Evolutionary conservation across 371 early-diverging fungal genomes (phyloP).

Genomic region (Mortierella sp.): DNA sequence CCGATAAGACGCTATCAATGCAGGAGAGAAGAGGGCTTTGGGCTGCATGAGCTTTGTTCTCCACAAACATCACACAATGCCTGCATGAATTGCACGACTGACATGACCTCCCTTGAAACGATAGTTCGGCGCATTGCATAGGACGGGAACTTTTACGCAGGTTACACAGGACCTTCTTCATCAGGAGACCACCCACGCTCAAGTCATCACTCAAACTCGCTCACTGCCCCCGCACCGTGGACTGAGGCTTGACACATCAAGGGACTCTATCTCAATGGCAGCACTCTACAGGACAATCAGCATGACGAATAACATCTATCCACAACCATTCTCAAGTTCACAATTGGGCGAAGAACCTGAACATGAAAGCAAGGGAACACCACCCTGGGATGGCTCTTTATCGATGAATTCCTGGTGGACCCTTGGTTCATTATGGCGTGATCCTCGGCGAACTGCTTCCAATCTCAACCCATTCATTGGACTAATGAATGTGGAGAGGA

Average conservation of each 20-base stretch:
- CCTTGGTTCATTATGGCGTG: no score
- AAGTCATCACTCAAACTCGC: slow-evolving; percentile 69
- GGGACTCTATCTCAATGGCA: slow-evolving; percentile 75
- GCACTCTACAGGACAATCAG: slow-evolving; percentile 69
- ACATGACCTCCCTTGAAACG: background rate
- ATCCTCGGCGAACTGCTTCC: no score
- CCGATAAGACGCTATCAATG: slow-evolving; percentile 1
- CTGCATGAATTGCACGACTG: no score
- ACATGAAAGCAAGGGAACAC: background rate
- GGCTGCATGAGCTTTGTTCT: background rate
- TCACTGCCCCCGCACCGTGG: slow-evolving; percentile 80
- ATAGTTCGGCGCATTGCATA: slow-evolving; percentile 78
- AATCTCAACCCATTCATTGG: no score
- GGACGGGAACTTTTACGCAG: slow-evolving; percentile 80
- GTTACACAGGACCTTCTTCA: slow-evolving; percentile 32
- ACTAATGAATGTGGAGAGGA: no score
- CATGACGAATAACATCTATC: slow-evolving; percentile 71
- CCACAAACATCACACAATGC: background rate
- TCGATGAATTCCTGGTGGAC: no score
- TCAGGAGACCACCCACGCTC: slow-evolving; percentile 38
- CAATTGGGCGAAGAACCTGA: slow-evolving; percentile 41
- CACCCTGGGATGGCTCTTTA: no score
- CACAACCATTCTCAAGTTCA: slow-evolving; percentile 73
- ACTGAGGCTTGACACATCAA: slow-evolving; percentile 77
- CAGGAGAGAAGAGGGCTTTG: background rate